Evolutionary conservation across 495 filamentous ascomycete species (phyloP).

Genomic region (Penicillium arizonense): DNA sequence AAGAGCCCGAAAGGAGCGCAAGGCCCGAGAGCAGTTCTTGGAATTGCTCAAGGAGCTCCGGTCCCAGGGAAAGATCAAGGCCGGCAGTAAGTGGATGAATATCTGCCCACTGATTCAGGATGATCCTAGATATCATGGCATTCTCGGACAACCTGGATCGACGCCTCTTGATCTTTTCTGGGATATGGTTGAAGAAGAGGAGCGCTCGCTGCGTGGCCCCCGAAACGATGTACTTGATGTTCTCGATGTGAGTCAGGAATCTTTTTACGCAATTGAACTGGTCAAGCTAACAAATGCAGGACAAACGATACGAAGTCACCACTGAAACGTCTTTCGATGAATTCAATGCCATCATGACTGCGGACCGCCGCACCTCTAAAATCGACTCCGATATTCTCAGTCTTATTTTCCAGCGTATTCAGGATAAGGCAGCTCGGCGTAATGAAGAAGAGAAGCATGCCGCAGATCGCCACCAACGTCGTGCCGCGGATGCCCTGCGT

Average conservation of each 20-base stretch:
- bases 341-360: slow-evolving; percentile 71
- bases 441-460: slow-evolving; percentile 82
- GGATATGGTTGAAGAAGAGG: slow-evolving; percentile 94
- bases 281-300: slow-evolving; percentile 48
- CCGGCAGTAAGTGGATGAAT: slow-evolving; percentile 85
- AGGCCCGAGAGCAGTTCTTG: slow-evolving; percentile 77
- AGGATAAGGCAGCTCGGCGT: slow-evolving; percentile 73
- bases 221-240: slow-evolving; percentile 88
- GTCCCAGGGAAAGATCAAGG: slow-evolving; percentile 79
- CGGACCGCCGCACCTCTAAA: slow-evolving; percentile 81
- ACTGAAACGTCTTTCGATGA: slow-evolving; percentile 84
- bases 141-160: slow-evolving; percentile 85
- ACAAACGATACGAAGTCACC: slow-evolving; percentile 87
- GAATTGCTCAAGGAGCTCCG: slow-evolving; percentile 72
- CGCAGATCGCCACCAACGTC: slow-evolving; percentile 81
- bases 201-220: slow-evolving; percentile 73
- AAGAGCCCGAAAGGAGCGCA: slow-evolving; percentile 77
- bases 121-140: slow-evolving; percentile 79
- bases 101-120: slow-evolving; percentile 73
- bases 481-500: slow-evolving; percentile 79
- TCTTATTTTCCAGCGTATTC: slow-evolving; percentile 82
- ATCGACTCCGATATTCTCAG: slow-evolving; percentile 72
- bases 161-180: slow-evolving; percentile 94
- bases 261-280: neutral
- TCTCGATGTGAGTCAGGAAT: slow-evolving; percentile 66